Evolutionary conservation across 2,329 filamentous ascomycete species (phyloP), one percentile per base, ranked within the genome.

Genomic region (Cercospora sesami): DNA sequence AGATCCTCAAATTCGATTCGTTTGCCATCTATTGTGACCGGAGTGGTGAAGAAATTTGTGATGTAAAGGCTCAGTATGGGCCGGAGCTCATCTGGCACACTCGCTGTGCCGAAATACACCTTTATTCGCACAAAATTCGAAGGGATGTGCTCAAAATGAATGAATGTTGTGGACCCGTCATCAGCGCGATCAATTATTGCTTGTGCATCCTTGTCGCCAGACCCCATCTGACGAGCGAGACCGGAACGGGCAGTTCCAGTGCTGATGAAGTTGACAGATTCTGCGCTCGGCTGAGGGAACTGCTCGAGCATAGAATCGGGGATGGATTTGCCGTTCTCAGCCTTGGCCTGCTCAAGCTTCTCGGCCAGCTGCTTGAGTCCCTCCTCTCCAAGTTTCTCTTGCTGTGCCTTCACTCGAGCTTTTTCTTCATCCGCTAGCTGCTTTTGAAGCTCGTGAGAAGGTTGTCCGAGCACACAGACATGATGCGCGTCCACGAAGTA

Each of bases 91-190:
- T 91, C 86, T 0, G 94, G 92, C 1, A 97, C 84, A 33, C 87
- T 83, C 1, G 89, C 86, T 0, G 93, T 96, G 63, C 92, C 92
- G 60, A 98, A 83, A 65, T 95, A 88, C 23, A 98, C 80, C 59
- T 88, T 90, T 67, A 98, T 86, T 73, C 94, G 91, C 6, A 96
- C 93, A 78, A 99, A 99, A 76, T 93, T 96, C 68, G 92, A 96
- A 2, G 91, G 90, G 14, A 98, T 93, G 75, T 97, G 90, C 80
- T 99, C 95, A 72, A 96, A 99, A 80, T 99, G 94, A n/a, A 99
- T 85, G 80, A 97, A 99, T 2, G 98, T 83, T 0, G 93, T 91
- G 16, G 72, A 75, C 16, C 84, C 83, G 6, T 83, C 79, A 42
- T 86, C 84, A 48, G 92, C 87, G 14, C 85, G 82, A 77, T 98